Conservation (phyloP, 345 rosid species). For the Orychophragmus violaceus region DNA sequence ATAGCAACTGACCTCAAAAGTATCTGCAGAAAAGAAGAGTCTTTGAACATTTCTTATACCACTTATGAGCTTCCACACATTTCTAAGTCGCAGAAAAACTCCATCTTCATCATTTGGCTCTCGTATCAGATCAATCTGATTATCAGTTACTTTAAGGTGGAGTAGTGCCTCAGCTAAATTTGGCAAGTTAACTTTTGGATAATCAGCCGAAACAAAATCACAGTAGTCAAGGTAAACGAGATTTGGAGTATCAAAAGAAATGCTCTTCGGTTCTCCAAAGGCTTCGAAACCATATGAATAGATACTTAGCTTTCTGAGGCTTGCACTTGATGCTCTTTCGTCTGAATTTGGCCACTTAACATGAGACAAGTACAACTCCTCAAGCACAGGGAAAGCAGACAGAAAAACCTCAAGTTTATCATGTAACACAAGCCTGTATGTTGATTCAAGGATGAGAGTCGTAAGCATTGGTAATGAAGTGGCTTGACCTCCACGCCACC, state of each 20-base stretch:
- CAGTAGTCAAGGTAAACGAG: background rate
- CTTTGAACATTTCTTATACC: background rate
- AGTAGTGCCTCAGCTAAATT: background rate
- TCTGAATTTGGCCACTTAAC: background rate
- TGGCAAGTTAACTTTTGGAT: background rate
- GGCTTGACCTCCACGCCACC: background rate
- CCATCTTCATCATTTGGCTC: background rate
- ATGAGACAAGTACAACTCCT: background rate
- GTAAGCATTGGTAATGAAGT: background rate
- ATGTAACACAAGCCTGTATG: background rate
- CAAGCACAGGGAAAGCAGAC: background rate
- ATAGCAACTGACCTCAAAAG: constrained; percentile 11
- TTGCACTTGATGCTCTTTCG: background rate
- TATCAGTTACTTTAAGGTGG: background rate
- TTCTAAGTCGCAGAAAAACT: background rate
- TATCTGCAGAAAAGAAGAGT: background rate
- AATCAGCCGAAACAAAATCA: background rate
- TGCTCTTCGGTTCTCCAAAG: background rate
- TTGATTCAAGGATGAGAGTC: background rate
- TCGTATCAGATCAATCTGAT: background rate
- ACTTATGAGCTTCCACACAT: background rate
- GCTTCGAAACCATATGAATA: background rate
- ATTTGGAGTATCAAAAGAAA: constrained; percentile 1
- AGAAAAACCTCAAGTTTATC: background rate
- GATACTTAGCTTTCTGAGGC: background rate